These are phyloP conservation scores for Erysimum cheiranthoides DNA, from an alignment of 345 rosid genomes.

Conservation along the genomic window DNA sequence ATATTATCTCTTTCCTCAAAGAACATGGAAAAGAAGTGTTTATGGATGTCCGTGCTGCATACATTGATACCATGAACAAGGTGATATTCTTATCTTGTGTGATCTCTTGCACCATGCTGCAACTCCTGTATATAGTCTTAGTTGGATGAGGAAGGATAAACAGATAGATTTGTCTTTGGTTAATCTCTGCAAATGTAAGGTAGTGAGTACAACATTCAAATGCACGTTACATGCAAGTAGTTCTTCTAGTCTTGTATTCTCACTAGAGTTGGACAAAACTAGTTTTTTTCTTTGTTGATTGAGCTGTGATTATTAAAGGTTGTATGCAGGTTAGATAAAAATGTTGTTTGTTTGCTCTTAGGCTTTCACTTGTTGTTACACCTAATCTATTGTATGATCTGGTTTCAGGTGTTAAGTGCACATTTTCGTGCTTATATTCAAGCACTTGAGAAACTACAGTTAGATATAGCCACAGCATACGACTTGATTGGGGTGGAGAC, in stretches of 20 bases:
- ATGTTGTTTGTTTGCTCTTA: slow-evolving; percentile 18
- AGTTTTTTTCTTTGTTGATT: slow-evolving; percentile 32
- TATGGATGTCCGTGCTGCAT: slow-evolving; percentile 88
- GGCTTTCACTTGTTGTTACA: slow-evolving; percentile 21
- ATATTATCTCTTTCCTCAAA: slow-evolving; percentile 80
- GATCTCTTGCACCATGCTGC: slow-evolving; percentile 15
- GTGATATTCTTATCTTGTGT: slow-evolving; percentile 50
- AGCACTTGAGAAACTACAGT: slow-evolving; percentile 91
- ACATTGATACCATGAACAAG: slow-evolving; percentile 98
- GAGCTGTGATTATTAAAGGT: neutral
- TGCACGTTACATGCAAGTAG: slow-evolving; percentile 23
- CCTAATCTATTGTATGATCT: slow-evolving; percentile 25
- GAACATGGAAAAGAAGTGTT: slow-evolving; percentile 93
- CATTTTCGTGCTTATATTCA: slow-evolving; percentile 98
- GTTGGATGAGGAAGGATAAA: slow-evolving; percentile 13
- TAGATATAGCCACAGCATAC: slow-evolving; percentile 90
- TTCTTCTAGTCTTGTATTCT: slow-evolving; percentile 16
- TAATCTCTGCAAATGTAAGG: neutral
- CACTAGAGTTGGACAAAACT: slow-evolving; percentile 20
- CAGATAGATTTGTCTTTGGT: slow-evolving; percentile 13
- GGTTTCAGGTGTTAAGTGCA: slow-evolving; percentile 91
- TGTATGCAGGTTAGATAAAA: slow-evolving; percentile 32
- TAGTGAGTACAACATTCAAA: slow-evolving; percentile 5
- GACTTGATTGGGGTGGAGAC: slow-evolving; percentile 98
- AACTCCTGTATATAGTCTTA: slow-evolving; percentile 2